Base-by-base conservation (phyloP, 1,284 basidiomycete genomes). In the Tilletia walkeri region DNA sequence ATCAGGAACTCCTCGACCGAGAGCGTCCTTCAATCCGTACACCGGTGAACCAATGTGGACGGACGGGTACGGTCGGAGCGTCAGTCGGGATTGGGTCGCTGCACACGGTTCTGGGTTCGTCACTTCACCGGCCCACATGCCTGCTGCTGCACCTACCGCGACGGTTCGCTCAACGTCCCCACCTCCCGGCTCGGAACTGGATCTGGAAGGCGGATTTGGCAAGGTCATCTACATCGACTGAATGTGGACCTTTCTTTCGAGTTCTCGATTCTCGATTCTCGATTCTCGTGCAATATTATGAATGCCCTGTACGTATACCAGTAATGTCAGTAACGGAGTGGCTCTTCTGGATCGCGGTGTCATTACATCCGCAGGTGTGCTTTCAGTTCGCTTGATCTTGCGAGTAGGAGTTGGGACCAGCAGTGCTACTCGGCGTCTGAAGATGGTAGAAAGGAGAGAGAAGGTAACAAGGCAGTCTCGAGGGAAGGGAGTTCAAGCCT, bases 151-250 rank as follows among this genome's bases (percentile, higher is more conserved):
- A n/a, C 30, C 36, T 10, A 39, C 34, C 18, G 59, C 34, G 59
- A 63, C 59, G 34, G 36, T 63, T 9, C 59, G 59, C 3, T 63
- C 59, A 6, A 38, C 34, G 16, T 63, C 59, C 4, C 50, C 50
- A 18, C 59, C 59, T 24, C 59, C 59, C n/a, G 34, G 59, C 36
- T 63, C 59, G 9, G 59, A 63, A 20, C 3, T 41, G 18, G 59
- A 41, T 14, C n/a, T 63, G 59, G 36, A 63, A 36, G 59, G 59
- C 34, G 59, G 59, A 18, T 63, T 63, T 39, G 59, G 59, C 3
- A 24, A 36, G 36, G 36, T 63, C 12, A 34, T 36, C 9, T 63
- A 63, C 38, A 63, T 63, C 34, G 59, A 63, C 38, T 63, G 59
- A 63, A 53, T 30, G 24, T 30, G 24, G 24, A 30, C 24, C 24